Base-by-base conservation (phyloP, 2,329 filamentous ascomycete genomes). In the Verticillium alfalfae region DNA sequence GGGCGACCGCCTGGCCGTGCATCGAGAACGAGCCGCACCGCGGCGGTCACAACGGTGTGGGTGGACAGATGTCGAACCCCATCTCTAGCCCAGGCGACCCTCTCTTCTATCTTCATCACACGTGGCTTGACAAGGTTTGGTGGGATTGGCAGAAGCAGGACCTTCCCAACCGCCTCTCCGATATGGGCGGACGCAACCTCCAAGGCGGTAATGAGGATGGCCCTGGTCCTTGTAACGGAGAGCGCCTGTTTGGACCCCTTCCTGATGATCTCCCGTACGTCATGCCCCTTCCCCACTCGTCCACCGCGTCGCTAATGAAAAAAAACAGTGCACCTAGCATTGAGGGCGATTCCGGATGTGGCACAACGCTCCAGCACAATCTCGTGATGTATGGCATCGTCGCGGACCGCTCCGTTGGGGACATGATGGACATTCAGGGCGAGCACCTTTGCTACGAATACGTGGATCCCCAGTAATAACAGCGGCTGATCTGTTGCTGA, bases 81-180 rank as follows among this genome's bases (percentile, higher is more conserved):
- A 61, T 64, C 57, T 64, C 66, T 1, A 62, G 61, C 57, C 65
- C 64, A 15, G 15, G 82, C 81, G 69, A 71, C 36, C 69, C 70
- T 1, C 34, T 69, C 15, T 71, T 70, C 58, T 71, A 68, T 56
- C 65, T 71, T 8, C 66, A 70, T 38, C 69, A 71, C 60, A 67
- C 66, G 22, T 69, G 67, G 61, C 62, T 71, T 6, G 69, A 71
- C 56, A 67, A 68, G 26, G 56, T 70, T 12, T 71, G 62, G 63
- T 68, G 66, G 63, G 64, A 69, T 5, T 70, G 70, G 68, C 67
- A 71, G 59, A 38, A 31, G 13, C 58, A 57, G 16, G 63, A 65
- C 34, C 60, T 61, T 8, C 41, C 58, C 15, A 39, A 18, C 3
- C 45, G 63, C n/a, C 34, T 63, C 3, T 45, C 26, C n/a, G 63